A percentile compares a stretch with the other conserved stretches of the same genome.
phyloP scores from a whole-genome alignment of 2,329 filamentous ascomycete genomes.

The Malbranchea cinnamomea region DNA sequence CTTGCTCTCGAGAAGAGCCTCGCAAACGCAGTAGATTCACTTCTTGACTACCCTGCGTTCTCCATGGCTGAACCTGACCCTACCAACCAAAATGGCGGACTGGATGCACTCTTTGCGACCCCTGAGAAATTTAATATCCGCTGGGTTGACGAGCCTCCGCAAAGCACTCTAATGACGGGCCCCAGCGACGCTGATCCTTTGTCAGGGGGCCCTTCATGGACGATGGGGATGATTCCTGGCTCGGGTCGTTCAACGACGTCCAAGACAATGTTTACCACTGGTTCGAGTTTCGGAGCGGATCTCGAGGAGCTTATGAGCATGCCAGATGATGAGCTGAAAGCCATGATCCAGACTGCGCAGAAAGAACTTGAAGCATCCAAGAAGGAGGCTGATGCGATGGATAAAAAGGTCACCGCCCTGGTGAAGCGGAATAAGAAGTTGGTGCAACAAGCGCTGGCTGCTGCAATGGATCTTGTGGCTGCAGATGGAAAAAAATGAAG shows the following conservation, averaged over 20 bases:
- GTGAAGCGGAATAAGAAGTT: constrained; percentile 30
- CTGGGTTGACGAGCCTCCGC: constrained; percentile 26
- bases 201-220: too few relatives aligned
- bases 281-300: constrained; percentile 18
- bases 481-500: too few relatives aligned
- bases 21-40: constrained; percentile 17
- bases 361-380: constrained; percentile 60
- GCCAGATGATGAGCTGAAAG: constrained; percentile 25
- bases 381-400: constrained; percentile 44
- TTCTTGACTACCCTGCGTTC: constrained; percentile 24
- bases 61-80: constrained; percentile 25
- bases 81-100: constrained; percentile 29
- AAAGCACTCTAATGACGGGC: constrained; percentile 6
- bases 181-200: constrained; percentile 24
- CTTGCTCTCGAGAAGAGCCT: constrained; percentile 29
- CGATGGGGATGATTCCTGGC: too few relatives aligned
- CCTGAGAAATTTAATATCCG: constrained; percentile 32
- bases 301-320: constrained; percentile 28
- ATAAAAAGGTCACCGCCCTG: constrained; percentile 28
- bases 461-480: constrained; percentile 13
- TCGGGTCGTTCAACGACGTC: constrained; percentile 22
- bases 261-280: constrained; percentile 21
- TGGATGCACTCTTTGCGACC: constrained; percentile 30
- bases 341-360: constrained; percentile 26
- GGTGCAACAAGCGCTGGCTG: constrained; percentile 25